Evolutionary conservation across 139 green algal species (phyloP), one percentile per base, ranked within the genome.

Genomic region (Tetradesmus lagerheimii): DNA sequence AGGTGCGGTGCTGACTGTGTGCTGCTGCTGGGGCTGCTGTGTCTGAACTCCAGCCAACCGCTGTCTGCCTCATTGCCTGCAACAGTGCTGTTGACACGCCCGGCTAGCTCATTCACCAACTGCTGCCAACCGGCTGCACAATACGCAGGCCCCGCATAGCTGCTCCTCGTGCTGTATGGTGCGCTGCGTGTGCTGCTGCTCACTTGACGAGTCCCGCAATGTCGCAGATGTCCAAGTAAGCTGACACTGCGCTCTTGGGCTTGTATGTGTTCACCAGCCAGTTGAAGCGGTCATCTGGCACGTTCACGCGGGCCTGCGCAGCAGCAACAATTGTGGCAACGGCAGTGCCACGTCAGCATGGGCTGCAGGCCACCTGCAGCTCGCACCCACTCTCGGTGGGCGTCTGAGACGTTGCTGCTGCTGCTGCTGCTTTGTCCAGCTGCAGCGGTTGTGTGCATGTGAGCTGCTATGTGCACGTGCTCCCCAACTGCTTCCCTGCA

Each of bases 131-230:
- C 4, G 27, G 1, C 76, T 34, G 76, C 1, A 29, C 4, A n/a
- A n/a, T n/a, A n/a, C n/a, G n/a, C 4, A 1, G 31, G 20, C 27
- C 64, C 15, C 15, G 20, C 64, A 31, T 35, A 31, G 0, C 34
- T 53, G 31, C 31, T 11, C 1, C 76, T 20, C 11, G 37, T 62
- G 35, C 83, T 66, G 39, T 62, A 5, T 37, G 14, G 39, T 83
- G 25, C 76, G 6, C 4, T 45, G 14, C n/a, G n/a, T n/a, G 23
- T 85, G 41, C 75, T 31, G 91, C 80, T 0, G 94, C 97, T 41
- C 91, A 96, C 93, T 97, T 97, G 20, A 99, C 98, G 34, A 99
- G 94, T 18, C 98, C 98, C 2, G 98, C 98, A 92, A 99, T 99
- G 92, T 99, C 98, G 23, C 96, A 91, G 2, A 99, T 92, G 38